Conservation (phyloP, 2,329 filamentous ascomycete species). For the Rugonectria rugulosa region DNA sequence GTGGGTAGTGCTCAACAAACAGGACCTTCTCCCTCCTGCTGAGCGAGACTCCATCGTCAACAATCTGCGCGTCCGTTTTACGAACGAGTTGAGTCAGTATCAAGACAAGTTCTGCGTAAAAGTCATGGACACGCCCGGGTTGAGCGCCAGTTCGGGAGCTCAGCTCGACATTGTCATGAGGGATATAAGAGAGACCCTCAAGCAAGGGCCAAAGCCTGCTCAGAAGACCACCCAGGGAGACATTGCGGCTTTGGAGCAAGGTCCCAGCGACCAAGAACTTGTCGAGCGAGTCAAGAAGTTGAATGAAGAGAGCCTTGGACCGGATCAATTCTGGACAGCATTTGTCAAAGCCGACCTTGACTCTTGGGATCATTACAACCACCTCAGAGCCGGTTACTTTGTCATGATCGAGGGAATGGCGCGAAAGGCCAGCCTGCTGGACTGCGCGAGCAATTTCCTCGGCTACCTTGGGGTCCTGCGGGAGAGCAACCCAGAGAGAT, state of each 20-base stretch:
- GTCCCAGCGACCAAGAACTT: constrained; percentile 26
- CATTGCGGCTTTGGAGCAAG: constrained; percentile 19
- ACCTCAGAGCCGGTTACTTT: constrained; percentile 44
- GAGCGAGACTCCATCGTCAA: constrained; percentile 26
- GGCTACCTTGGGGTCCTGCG: constrained; percentile 37
- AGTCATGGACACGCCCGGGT: constrained; percentile 35
- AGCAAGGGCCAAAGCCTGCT: background rate
- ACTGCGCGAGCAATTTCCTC: constrained; percentile 42
- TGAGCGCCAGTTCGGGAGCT: constrained; percentile 27
- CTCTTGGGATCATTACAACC: constrained; percentile 45
- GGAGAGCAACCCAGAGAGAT: constrained; percentile 37
- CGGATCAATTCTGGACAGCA: constrained; percentile 36
- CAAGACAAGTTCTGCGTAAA: constrained; percentile 17
- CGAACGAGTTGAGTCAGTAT: constrained; percentile 26
- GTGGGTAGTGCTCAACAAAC: constrained; percentile 44
- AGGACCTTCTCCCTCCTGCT: constrained; percentile 36
- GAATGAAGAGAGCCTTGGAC: constrained; percentile 13
- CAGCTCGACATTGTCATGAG: constrained; percentile 24
- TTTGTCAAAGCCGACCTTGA: constrained; percentile 39
- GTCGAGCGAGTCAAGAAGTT: constrained; percentile 10
- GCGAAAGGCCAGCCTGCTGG: constrained; percentile 32
- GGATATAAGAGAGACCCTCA: constrained; percentile 27
- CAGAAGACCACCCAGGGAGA: constrained; percentile 7
- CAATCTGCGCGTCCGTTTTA: constrained; percentile 12
- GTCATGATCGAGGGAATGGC: constrained; percentile 41